Conservation (phyloP, 768 basidiomycete species). For the Cystofilobasidium bisporidii region DNA sequence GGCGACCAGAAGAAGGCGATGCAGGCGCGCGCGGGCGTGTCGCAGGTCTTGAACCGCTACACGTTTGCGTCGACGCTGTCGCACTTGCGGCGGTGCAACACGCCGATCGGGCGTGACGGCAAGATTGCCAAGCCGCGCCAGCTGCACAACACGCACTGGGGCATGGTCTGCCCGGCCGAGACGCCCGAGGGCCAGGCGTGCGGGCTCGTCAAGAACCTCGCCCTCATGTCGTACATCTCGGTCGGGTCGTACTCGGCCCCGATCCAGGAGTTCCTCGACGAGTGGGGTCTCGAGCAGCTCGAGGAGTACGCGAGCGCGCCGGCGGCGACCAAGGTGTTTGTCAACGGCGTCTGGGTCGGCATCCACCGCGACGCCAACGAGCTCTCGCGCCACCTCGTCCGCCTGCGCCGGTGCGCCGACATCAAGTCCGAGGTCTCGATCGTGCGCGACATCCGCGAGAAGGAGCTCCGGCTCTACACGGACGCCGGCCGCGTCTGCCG, state of each 20-base stretch:
- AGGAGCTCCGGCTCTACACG: constrained; percentile 85
- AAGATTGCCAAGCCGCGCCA: constrained; percentile 99
- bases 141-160: constrained; percentile 98
- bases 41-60: constrained; percentile 95
- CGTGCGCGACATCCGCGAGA: constrained; percentile 92
- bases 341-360: constrained; percentile 99
- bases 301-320: constrained; percentile 74
- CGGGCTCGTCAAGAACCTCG: constrained; percentile 95
- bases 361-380: constrained; percentile 91
- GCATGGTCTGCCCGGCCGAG: constrained; percentile 99
- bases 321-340: constrained; percentile 84
- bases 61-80: constrained; percentile 98
- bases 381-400: constrained; percentile 84
- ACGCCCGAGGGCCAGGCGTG: constrained; percentile 99
- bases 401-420: constrained; percentile 83
- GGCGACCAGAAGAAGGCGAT: constrained; percentile 98
- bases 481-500: constrained; percentile 95
- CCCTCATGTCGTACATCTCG: constrained; percentile 94
- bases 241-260: constrained; percentile 93
- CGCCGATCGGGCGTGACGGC: constrained; percentile 92
- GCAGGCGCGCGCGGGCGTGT: constrained; percentile 95
- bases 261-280: constrained; percentile 95
- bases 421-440: constrained; percentile 94
- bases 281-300: constrained; percentile 92
- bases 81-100: constrained; percentile 95